Base-by-base conservation (phyloP, 129 eudicot species). In the Flaveria ramosissima region DNA sequence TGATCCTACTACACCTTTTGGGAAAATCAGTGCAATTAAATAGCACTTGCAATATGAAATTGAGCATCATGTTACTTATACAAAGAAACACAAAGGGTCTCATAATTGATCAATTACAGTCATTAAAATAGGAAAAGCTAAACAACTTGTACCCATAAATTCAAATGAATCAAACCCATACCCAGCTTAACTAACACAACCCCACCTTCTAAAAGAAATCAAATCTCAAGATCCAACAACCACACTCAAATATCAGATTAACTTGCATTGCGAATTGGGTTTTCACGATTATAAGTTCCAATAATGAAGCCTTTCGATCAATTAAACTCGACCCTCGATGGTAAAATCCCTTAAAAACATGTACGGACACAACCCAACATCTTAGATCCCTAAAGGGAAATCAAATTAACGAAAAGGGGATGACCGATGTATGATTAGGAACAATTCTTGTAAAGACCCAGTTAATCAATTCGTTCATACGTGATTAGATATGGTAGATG, bases 201-300 rank as follows among this genome's bases (percentile, higher is more conserved):
- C 63, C 45, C 10, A 56, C 27, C 45, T 32, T 46, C 75, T 20
- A 50, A 72, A 74, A 39, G 68, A 68, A 68, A 74, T 80, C 75
- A 15, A 66, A 74, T 67, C 21, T 43, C 24, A 74, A 80, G 84
- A 80, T 80, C 84, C 71, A 65, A 30, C 78, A n/a, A 47, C 27
- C 76, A 71, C 66, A 51, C 73, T 66, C 65, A 66, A 48, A 17
- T 41, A 47, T 19, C 52, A 15, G 15, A 69, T 19, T n/a, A 69
- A 45, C 27, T 50, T n/a, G 68, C 76, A 69, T 56, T 78, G 41
- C 46, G 50, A 46, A 57, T 26, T 70, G 3, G 26, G 41, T 12
- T 24, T 39, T 32, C 9, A 78, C 82, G 9, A 20, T 24, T 20
- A 45, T 4, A 56, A 68, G n/a, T 21, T 43, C 23, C 13, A 27